Conservation (phyloP, 352 stramenopile genomes). For the Pythium rhizo-oryzae region DNA sequence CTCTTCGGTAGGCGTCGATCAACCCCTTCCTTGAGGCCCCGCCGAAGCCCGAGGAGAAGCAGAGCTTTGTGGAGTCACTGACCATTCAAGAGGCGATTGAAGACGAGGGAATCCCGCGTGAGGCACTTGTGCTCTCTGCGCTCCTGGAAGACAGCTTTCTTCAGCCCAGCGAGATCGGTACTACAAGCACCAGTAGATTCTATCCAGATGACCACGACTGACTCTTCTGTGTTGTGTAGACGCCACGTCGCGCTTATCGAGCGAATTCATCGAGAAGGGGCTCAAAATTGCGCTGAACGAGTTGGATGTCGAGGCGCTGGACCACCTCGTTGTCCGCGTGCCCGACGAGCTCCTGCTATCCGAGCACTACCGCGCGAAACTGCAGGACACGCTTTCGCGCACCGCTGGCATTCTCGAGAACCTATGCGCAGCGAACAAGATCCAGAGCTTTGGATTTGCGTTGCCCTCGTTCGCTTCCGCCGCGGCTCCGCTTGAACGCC, state of each 20-base stretch:
- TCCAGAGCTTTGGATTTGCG: conserved; percentile 73
- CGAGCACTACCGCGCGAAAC: conserved; percentile 1
- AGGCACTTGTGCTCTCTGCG: conserved; percentile 62
- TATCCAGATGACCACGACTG: too few relatives aligned
- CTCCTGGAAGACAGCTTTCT: conserved; percentile 60
- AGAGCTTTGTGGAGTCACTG: conserved; percentile 71
- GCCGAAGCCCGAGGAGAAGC: conserved; percentile 39
- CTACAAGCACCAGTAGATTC: background rate
- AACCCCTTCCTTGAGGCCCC: conserved; percentile 44
- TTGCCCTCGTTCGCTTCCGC: conserved; percentile 26
- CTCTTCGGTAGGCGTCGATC: conserved; percentile 36
- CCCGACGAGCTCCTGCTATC: conserved; percentile 46
- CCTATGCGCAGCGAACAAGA: conserved; percentile 43
- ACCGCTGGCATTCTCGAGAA: conserved; percentile 44
- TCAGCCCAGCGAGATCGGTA: conserved; percentile 19
- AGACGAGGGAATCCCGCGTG: conserved; percentile 60
- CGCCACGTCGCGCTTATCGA: conserved; percentile 40
- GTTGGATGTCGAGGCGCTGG: conserved; percentile 63
- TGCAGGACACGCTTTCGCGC: conserved; percentile 39
- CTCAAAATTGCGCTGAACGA: conserved; percentile 51
- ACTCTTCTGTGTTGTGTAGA: conserved; percentile 11
- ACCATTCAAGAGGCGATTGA: conserved; percentile 65
- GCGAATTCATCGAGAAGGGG: conserved; percentile 46
- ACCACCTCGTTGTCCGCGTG: conserved; percentile 65
- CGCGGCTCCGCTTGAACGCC: conserved; percentile 31